Percentiles rank a stretch among this genome's conserved stretches.
Evolutionary conservation across 2,329 filamentous ascomycete species (phyloP).

Genomic region (Rhytidhysteron rufulum): DNA sequence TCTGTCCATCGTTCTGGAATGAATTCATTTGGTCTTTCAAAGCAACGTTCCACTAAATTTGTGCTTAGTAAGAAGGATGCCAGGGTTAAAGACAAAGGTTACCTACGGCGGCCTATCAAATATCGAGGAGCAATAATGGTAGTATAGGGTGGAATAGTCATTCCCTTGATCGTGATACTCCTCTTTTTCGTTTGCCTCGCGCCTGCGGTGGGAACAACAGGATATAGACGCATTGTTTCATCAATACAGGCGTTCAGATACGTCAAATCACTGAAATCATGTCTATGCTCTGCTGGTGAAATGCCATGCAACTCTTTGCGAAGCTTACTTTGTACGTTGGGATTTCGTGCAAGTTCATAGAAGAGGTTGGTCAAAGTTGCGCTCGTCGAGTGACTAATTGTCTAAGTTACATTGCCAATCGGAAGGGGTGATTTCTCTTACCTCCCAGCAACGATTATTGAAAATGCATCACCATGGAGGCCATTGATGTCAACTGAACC

Average conservation of each 20-base stretch:
- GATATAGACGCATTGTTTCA: conserved; percentile 27
- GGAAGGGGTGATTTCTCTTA: too few relatives aligned
- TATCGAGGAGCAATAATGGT: background rate
- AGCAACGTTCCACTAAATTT: too few relatives aligned
- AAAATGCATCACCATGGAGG: too few relatives aligned
- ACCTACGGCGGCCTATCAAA: background rate
- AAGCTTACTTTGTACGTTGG: conserved; percentile 16
- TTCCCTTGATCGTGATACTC: background rate
- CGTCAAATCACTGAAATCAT: conserved; percentile 7
- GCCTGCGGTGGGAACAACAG: conserved; percentile 3
- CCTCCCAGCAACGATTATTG: too few relatives aligned
- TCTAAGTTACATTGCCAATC: too few relatives aligned
- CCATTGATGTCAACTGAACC: too few relatives aligned
- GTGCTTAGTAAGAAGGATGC: too few relatives aligned
- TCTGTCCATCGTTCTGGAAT: conserved; percentile 36
- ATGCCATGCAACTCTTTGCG: conserved; percentile 18
- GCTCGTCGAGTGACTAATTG: conserved; percentile 28
- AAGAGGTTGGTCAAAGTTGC: conserved; percentile 24
- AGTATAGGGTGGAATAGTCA: background rate
- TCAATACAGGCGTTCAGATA: conserved; percentile 30
- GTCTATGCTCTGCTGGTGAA: conserved; percentile 23
- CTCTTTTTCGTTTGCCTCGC: background rate
- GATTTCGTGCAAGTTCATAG: conserved; percentile 27
- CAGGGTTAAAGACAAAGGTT: too few relatives aligned
- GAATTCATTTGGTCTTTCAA: conserved; percentile 13